Conservation (phyloP, 176 grass and related monocot species). For the Cenchrus americanus region DNA sequence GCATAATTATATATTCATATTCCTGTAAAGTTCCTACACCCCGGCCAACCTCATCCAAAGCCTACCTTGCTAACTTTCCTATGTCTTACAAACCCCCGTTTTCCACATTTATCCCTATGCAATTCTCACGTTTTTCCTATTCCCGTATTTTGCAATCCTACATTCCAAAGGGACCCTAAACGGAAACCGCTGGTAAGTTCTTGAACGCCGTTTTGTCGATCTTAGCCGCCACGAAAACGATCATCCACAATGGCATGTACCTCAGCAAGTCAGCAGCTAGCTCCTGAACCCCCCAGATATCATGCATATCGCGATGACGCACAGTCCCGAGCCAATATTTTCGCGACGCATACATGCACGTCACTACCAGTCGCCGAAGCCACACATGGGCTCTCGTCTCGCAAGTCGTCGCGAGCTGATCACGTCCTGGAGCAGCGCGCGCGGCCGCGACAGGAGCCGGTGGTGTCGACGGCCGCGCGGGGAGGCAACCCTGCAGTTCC, state of each 20-base stretch:
- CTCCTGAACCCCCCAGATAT: background rate
- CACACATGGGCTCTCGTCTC: background rate
- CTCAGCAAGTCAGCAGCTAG: too few relatives aligned
- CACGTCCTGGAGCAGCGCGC: background rate
- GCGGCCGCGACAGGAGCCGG: background rate
- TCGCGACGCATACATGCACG: background rate
- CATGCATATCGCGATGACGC: background rate
- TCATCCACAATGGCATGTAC: background rate
- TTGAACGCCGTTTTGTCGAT: background rate
- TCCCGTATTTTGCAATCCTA: too few relatives aligned
- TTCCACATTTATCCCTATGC: too few relatives aligned
- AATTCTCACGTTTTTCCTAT: too few relatives aligned
- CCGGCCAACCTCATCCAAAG: too few relatives aligned
- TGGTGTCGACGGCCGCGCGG: slow-evolving; percentile 24
- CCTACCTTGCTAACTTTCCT: too few relatives aligned
- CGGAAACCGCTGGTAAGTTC: slow-evolving; percentile 33
- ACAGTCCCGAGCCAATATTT: background rate
- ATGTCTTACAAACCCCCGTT: too few relatives aligned
- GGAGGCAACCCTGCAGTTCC: slow-evolving; percentile 41
- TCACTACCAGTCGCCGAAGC: background rate
- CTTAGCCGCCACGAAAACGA: slow-evolving; percentile 9
- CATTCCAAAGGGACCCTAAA: too few relatives aligned
- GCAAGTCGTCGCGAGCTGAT: slow-evolving; percentile 27
- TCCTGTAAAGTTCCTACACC: too few relatives aligned
- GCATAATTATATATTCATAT: too few relatives aligned